Base-by-base conservation (phyloP, 2,329 filamentous ascomycete genomes). In the Cercospora janseana region DNA sequence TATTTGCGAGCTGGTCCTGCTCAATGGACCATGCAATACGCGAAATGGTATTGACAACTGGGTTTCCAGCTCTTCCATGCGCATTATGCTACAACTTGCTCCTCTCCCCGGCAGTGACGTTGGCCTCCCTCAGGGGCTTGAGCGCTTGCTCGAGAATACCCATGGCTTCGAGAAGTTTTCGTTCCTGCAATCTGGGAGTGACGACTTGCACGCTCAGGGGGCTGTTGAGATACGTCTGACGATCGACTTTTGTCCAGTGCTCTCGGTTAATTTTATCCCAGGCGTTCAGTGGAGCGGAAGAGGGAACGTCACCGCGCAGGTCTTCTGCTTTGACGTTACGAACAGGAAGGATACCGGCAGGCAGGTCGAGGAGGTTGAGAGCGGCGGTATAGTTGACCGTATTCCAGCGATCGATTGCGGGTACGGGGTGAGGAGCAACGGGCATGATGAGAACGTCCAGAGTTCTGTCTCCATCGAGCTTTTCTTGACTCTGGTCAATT, bases 371-470 rank as follows among this genome's bases (percentile, higher is more conserved):
- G 47, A 85, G 60, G 6, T 84, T 81, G 60, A 82, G 84, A 1
- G 72, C 75, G 16, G 73, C 78, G 1, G 81, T 84, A 61, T 85
- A 86, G 49, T 80, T 78, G 0, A 80, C 77, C 0, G 76, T 77
- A 62, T 83, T 83, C 43, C 80, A 86, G 2, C 75, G 70, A 67
- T 86, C 83, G 47, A 83, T 76, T 7, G 76, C 73, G 1, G 82
- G 79, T 0, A 82, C 75, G 0, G 82, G 80, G 64, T 86, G 83
- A 2, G 82, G 81, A 10, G 82, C 82, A 0, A 84, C 72, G 0
- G 82, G 83, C 54, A 77, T 81, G 48, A 86, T 75, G 44, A 86
- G 76, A 0, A 80, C 80, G 69, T 86, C 82, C 6, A 86, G 38
- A 15, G 47, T 45, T 48, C 49, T 49, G 20, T 45, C 28, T 27